phyloP scores from a whole-genome alignment of 495 filamentous ascomycete genomes.

The Penicillium nucicola region DNA sequence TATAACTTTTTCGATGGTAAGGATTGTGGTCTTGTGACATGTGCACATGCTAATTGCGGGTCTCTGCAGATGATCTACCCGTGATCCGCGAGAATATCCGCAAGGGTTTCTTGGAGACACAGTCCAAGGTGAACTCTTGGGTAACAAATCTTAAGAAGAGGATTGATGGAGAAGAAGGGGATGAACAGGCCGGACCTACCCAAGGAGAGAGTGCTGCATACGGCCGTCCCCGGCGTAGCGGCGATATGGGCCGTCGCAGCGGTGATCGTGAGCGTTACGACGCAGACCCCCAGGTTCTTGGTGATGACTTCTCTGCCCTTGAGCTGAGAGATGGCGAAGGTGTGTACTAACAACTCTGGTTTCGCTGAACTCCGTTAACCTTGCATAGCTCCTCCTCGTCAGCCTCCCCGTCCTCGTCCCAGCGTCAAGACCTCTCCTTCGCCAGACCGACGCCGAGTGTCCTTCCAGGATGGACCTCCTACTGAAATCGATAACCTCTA shows the following conservation, averaged over 20 bases:
- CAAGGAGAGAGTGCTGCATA: conserved; percentile 41
- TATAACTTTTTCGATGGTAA: conserved; percentile 87
- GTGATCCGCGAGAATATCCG: conserved; percentile 89
- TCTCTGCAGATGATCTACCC: conserved; percentile 73
- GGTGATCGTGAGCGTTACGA: conserved; percentile 88
- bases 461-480: conserved; percentile 69
- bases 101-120: conserved; percentile 93
- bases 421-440: conserved; percentile 73
- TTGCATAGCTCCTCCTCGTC: conserved; percentile 45
- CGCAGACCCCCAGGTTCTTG: conserved; percentile 86
- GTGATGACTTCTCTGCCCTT: conserved; percentile 88
- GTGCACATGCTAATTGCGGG: conserved; percentile 6
- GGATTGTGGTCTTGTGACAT: background rate
- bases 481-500: conserved; percentile 82
- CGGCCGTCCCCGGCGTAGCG: conserved; percentile 49
- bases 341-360: conserved; percentile 21
- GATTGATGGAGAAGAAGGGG: conserved; percentile 79
- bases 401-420: conserved; percentile 67
- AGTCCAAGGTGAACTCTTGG: conserved; percentile 90
- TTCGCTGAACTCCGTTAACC: conserved; percentile 12
- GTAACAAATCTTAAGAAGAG: conserved; percentile 85
- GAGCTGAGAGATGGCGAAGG: conserved; percentile 78
- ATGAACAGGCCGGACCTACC: conserved; percentile 46
- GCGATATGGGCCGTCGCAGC: conserved; percentile 62
- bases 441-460: conserved; percentile 67